These are phyloP conservation scores for Schizosaccharomyces versatilis DNA, from an alignment of 1,139 yeast genomes.

Conservation along the genomic window DNA sequence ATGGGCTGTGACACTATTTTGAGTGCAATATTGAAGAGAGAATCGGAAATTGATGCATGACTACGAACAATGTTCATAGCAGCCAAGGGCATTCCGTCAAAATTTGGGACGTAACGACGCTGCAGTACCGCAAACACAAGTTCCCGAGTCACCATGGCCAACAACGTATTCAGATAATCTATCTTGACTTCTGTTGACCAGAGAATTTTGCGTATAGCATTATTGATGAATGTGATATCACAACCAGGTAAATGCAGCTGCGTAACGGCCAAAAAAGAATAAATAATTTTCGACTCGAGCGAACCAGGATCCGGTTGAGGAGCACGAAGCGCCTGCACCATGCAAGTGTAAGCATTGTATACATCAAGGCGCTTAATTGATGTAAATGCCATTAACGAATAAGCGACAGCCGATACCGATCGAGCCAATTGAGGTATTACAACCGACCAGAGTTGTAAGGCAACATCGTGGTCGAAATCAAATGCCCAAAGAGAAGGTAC, in stretches of 20 bases:
- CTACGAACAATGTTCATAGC: not conserved
- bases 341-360: not conserved
- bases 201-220: not conserved
- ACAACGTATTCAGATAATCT: not conserved
- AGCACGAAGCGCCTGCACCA: not conserved
- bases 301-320: not conserved
- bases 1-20: not conserved
- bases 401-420: not conserved
- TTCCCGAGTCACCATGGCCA: slow-evolving; percentile 1
- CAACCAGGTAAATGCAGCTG: not conserved
- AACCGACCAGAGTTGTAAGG: not conserved
- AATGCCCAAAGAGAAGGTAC: not conserved
- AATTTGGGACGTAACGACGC: not conserved
- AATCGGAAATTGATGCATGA: not conserved
- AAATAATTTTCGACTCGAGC: not conserved
- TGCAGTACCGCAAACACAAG: not conserved
- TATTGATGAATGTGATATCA: not conserved
- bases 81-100: not conserved
- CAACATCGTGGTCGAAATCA: not conserved
- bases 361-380: not conserved
- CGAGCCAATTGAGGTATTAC: not conserved
- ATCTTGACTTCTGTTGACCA: not conserved
- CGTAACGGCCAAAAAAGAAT: not conserved
- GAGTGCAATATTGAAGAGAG: not conserved
- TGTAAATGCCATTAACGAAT: not conserved